These are phyloP conservation scores for Trypanosoma conorhini DNA, from an alignment of 208 protist genomes.

Conservation along the genomic window DNA sequence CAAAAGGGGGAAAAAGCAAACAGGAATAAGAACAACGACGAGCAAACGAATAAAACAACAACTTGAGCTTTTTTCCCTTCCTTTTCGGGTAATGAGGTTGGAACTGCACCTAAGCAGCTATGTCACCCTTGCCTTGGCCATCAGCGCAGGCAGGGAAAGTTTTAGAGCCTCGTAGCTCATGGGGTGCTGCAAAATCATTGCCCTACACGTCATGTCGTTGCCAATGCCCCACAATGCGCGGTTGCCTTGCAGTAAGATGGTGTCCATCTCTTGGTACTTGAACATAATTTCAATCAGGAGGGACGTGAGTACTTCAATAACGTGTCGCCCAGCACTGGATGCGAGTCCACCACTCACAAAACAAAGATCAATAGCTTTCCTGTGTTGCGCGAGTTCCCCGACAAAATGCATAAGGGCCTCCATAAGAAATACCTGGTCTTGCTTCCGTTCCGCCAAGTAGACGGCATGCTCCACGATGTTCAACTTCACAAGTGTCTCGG, in stretches of 20 bases:
- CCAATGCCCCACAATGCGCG: constrained; percentile 82
- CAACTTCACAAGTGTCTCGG: constrained; percentile 46
- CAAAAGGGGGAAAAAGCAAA: too few species aligned
- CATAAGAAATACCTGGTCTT: constrained; percentile 80
- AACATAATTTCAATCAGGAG: constrained; percentile 81
- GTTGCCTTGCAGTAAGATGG: constrained; percentile 76
- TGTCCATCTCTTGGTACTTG: constrained; percentile 68
- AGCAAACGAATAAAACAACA: neutral
- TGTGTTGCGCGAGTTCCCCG: constrained; percentile 59
- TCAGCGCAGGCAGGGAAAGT: constrained; percentile 58
- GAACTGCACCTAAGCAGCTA: neutral
- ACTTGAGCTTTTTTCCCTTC: neutral
- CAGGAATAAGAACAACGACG: neutral
- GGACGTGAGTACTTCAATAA: constrained; percentile 49
- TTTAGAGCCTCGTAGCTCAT: constrained; percentile 62
- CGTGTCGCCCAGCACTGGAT: constrained; percentile 30
- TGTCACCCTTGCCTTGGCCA: constrained; percentile 32
- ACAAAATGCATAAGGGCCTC: constrained; percentile 76
- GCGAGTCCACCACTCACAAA: constrained; percentile 7
- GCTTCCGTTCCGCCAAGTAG: constrained; percentile 52
- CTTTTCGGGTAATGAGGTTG: neutral
- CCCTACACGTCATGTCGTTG: constrained; percentile 60
- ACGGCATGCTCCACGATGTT: constrained; percentile 61
- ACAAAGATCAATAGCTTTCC: constrained; percentile 44
- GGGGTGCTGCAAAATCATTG: constrained; percentile 72